Conservation (phyloP, 176 grass and related monocot species). For the Hordeum vulgare region MorexV3_pseudomolecules_assembly NC_058522.1:578476385-578476884, state of each 20-base stretch:
- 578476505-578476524: neutral
- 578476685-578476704: constrained; percentile 94
- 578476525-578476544: neutral
- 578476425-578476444: neutral
- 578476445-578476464: neutral
- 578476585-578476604: neutral
- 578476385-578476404: neutral
- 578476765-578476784: constrained; percentile 79
- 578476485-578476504: neutral
- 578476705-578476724: constrained; percentile 97
- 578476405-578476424: neutral
- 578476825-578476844: constrained; percentile 91
- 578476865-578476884: constrained; percentile 88
- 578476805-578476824: constrained; percentile 89
- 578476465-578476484: neutral
- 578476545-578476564: neutral
- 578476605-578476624: neutral
- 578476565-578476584: neutral
- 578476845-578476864: constrained; percentile 88
- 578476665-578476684: constrained; percentile 51
- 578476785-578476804: constrained; percentile 68
- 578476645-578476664: constrained; percentile 16
- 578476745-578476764: constrained; percentile 78
- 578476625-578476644: neutral
- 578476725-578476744: constrained; percentile 95